Evolutionary conservation across 2,329 filamentous ascomycete species (phyloP), one percentile per base, ranked within the genome.

Genomic region (Colletotrichum godetiae): DNA sequence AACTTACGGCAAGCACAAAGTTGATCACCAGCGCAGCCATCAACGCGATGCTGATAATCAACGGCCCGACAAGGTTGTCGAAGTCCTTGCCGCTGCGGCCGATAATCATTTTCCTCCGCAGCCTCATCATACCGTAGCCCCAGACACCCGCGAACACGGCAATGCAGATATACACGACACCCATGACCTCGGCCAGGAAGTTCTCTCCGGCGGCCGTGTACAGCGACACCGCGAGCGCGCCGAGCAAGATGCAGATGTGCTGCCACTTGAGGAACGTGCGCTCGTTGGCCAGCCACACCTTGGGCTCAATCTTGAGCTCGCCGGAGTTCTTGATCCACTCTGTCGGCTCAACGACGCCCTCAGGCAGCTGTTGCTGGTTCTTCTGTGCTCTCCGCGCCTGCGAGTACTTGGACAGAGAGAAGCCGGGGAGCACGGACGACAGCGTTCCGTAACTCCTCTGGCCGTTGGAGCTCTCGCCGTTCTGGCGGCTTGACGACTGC

Each of bases 191-290:
- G 0, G 95, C 95, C 37, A 98, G 82, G n/a, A 87, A 86, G 81
- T 97, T 94, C 77, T 92, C 86, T 7, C 94, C 94, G 0, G 95
- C 95, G 0, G 96, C 95, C 77, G 97, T 96, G 85, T 96, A 98
- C 33, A 99, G 86, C 27, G 93, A 94, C 13, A 99, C 86, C 0
- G 94, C 94, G 35, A 99, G 85, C 27, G 92, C 92, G 49, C 95
- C 95, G 29, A 99, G 91, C 15, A 99, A 88, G 61, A 99, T 91
- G 74, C 92, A 93, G 79, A 99, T 95, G 82, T 98, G 95, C 86
- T 98, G 94, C 97, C 97, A 99, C 83, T 98, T 98, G 83, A 99
- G 92, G 81, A 98, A 99, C 0, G 97, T 99, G 74, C 97, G 93
- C 85, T 99, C 96, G 83, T 99, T 99, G 67, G 97, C 97, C 70